Conservation (phyloP, 148 eudicot genomes). For the Chenopodium berlandieri region DNA sequence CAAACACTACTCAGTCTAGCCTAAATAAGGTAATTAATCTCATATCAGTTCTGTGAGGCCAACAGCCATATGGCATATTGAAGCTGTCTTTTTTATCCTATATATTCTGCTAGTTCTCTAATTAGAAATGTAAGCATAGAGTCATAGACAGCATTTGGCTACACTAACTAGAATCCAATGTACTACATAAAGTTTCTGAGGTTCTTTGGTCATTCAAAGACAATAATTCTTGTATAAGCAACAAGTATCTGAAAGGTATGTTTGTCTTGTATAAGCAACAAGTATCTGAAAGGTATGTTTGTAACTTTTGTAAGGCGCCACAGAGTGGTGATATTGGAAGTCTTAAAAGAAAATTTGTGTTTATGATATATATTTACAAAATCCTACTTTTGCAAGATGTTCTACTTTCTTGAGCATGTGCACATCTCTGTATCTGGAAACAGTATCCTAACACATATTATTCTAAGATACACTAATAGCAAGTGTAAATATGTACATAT, state of each 20-base stretch:
- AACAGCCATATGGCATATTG: not conserved
- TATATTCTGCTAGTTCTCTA: not conserved
- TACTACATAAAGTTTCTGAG: not conserved
- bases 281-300: not conserved
- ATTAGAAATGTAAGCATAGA: too few relatives aligned
- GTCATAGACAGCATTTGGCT: not conserved
- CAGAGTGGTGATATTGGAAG: too few relatives aligned
- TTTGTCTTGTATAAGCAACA: not conserved
- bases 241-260: not conserved
- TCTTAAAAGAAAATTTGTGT: not conserved
- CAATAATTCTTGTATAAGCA: not conserved
- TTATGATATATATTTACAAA: not conserved
- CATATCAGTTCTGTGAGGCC: not conserved
- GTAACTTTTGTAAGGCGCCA: too few relatives aligned
- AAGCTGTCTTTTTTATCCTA: not conserved
- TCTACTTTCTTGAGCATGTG: not conserved
- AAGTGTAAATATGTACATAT: not conserved
- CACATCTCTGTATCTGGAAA: not conserved
- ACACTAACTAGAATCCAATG: not conserved
- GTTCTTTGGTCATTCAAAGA: not conserved
- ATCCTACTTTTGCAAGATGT: not conserved
- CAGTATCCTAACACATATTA: not conserved
- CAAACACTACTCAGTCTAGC: not conserved
- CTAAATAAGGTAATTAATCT: not conserved
- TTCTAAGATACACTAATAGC: not conserved